Base-by-base conservation (phyloP, 2,329 filamentous ascomycete genomes). In the Botrytis hyacinthi region DNA sequence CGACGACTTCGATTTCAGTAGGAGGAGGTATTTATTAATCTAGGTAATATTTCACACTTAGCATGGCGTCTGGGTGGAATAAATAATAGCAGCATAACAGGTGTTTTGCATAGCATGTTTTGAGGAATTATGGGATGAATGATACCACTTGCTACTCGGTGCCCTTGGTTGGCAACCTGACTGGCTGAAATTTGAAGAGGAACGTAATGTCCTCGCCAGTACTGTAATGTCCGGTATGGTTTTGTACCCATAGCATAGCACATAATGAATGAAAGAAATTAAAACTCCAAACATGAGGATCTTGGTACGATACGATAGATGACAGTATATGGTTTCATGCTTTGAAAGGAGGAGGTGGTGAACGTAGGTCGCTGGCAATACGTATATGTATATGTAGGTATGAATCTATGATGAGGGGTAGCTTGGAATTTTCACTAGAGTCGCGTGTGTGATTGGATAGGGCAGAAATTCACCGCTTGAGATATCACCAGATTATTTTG, bases 381-480 rank as follows among this genome's bases (percentile, higher is more conserved):
- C 8, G n/a, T 22, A 18, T 51, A n/a, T 14, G 18, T 22, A 18
- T 32, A 63, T 63, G n/a, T 44, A 63, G 48, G 29, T 16, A 37
- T 48, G 14, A 37, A 32, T 65, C 18, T 37, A 18, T 40, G 37
- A 54, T 67, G 65, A 67, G 65, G 65, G 65, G 65, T 54, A 67
- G 35, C 46, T 54, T 18, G 65, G 37, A 20, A 26, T 54, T 67
- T 67, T 67, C 44, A 40, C 32, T 54, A 54, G 46, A 51, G 48
- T 26, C 26, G 26, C 26, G 48, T n/a, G 48, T 16, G 14, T 67
- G 46, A 67, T 67, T 67, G 65, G 46, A 29, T 67, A 5, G 32
- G 65, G 65, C 65, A 67, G 65, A 54, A 67, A 20, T 67, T 67
- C 65, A 67, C 65, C 65, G 65, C 65, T 42, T 4, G 51, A 29